A percentile compares a stretch with the other conserved stretches of the same genome.
Evolutionary conservation across 2,329 filamentous ascomycete species (phyloP).

Genomic region (Aspergillus neoniger): DNA sequence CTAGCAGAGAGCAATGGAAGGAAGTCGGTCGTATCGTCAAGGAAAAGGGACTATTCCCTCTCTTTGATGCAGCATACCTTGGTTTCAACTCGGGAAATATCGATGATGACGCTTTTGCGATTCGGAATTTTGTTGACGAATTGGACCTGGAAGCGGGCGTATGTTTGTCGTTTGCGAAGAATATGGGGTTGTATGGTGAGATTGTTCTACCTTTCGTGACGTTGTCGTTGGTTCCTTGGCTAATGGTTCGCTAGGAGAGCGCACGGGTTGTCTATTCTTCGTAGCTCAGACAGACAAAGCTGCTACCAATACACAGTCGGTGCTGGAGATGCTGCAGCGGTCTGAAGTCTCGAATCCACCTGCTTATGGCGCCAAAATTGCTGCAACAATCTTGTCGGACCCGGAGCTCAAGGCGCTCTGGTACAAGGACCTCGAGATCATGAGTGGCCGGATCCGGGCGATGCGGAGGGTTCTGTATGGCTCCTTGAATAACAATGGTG

Average conservation of each 20-base stretch:
- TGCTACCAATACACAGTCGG: constrained; percentile 16
- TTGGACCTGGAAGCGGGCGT: constrained; percentile 70
- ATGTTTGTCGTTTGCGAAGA: constrained; percentile 62
- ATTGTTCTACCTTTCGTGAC: no score
- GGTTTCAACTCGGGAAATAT: constrained; percentile 31
- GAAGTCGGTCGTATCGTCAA: constrained; percentile 75
- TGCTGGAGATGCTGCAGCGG: constrained; percentile 39
- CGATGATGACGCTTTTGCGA: constrained; percentile 31
- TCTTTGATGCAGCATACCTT: constrained; percentile 47
- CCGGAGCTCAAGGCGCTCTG: constrained; percentile 75
- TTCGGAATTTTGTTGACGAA: constrained; percentile 48
- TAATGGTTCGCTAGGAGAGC: constrained; percentile 12
- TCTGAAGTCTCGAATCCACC: constrained; percentile 92
- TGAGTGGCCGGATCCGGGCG: constrained; percentile 87
- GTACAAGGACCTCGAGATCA: constrained; percentile 83
- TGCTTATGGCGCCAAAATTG: constrained; percentile 86
- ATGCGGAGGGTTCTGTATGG: constrained; percentile 78
- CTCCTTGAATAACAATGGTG: constrained; percentile 45
- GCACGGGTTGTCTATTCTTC: constrained; percentile 15
- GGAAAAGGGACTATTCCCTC: constrained; percentile 80
- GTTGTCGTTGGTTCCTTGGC: no score
- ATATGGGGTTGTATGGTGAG: constrained; percentile 38
- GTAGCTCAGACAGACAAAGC: background rate
- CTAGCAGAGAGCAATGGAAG: constrained; percentile 86
- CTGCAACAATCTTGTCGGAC: constrained; percentile 77